These are phyloP conservation scores for Salvia hispanica DNA, from an alignment of 257 asterid species.

Conservation along the genomic window DNA sequence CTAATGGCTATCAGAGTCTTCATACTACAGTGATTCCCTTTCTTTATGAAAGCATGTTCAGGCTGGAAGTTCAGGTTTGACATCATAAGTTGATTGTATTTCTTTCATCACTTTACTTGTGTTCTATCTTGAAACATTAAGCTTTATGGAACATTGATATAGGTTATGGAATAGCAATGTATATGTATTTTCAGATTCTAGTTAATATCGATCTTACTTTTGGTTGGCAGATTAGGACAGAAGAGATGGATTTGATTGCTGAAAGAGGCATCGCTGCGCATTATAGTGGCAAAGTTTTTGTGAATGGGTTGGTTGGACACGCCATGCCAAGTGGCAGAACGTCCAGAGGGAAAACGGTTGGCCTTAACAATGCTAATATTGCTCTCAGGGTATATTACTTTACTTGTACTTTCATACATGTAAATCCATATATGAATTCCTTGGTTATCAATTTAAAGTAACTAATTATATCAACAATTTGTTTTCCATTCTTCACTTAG, in stretches of 20 bases:
- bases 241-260: conserved; percentile 92
- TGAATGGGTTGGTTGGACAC: conserved; percentile 84
- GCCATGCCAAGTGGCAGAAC: conserved; percentile 52
- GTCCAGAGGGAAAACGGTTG: conserved; percentile 61
- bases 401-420: conserved; percentile 27
- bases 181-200: not conserved
- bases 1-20: conserved; percentile 95
- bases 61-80: conserved; percentile 90
- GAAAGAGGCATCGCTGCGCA: conserved; percentile 96
- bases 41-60: conserved; percentile 90
- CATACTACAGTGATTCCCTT: conserved; percentile 93
- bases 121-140: conserved; percentile 30
- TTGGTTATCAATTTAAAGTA: conserved; percentile 12
- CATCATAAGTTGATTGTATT: conserved; percentile 20
- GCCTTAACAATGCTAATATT: conserved; percentile 85
- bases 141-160: conserved; percentile 5
- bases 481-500: conserved; percentile 43
- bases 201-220: conserved; percentile 10
- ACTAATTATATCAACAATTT: conserved; percentile 30
- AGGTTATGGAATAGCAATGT: not conserved
- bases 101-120: conserved; percentile 2
- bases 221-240: conserved; percentile 76
- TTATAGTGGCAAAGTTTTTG: conserved; percentile 79
- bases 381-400: conserved; percentile 75
- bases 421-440: conserved; percentile 2